Base-by-base conservation (phyloP, 2,329 filamentous ascomycete species). In the Dothideomycetes sp. region DNA sequence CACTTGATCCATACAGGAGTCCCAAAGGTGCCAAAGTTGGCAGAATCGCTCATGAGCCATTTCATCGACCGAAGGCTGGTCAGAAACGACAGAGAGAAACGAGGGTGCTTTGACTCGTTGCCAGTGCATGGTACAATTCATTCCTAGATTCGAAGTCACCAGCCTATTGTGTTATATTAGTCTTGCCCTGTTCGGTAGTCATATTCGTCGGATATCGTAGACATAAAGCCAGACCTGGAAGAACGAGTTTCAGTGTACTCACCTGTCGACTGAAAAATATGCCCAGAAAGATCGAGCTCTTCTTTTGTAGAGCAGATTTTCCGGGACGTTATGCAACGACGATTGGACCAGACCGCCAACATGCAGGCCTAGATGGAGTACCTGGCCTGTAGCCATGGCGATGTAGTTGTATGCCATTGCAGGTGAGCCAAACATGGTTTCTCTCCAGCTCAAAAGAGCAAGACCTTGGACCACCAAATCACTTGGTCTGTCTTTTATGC, bases 61-160 rank as follows among this genome's bases (percentile, higher is more conserved):
- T 18, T 34, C 32, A 15, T 34, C 32, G n/a, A 34, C 32, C 4
- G 10, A 19, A 19, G 32, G 17, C 3, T 10, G 12, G 2, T 17
- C 9, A 4, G 17, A 14, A 19, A 19, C 10, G 32, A 34, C 22
- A 19, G 32, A 12, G 8, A 19, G 19, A n/a, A 34, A 34, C 9
- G 32, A 34, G n/a, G 32, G 15, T 4, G 16, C 19, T 8, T 34
- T 34, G 4, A 34, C 32, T 9, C 32, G 17, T 15, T 34, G 32
- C 32, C 32, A 34, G 15, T 34, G 32, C 32, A 34, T 34, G 17
- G 32, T 34, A n/a, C 32, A 34, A 18, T 34, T 34, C 32, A 34
- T 34, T 5, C 32, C 32, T 11, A 34, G 32, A 34, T 19, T 34
- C 1, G 32, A 34, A 4, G 32, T 34, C 16, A 34, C 32, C 8